Evolutionary conservation across 2,329 filamentous ascomycete species (phyloP), one percentile per base, ranked within the genome.

Genomic region (Pseudodiploospora longispora): DNA sequence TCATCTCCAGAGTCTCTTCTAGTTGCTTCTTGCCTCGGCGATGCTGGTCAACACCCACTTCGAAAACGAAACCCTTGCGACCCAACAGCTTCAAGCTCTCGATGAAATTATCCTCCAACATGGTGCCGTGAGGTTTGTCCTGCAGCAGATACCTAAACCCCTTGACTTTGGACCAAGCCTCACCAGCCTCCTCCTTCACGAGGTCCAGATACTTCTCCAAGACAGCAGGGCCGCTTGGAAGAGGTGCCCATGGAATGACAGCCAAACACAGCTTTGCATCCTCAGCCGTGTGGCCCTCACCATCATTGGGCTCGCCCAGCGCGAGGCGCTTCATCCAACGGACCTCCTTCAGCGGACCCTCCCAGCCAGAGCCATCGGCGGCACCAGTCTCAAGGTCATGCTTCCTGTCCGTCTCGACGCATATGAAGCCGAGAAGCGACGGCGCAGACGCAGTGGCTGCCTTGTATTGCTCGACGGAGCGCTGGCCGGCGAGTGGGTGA

Each of bases 101-200:
- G 46, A 88, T 73, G 58, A 90, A 88, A 6, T 65, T 69, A 8
- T 74, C 66, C 38, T 73, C 63, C 37, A 90, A 55, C 71, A 86
- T 82, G 1, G 76, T 78, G 4, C 83, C 82, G 29, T 67, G 59
- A 6, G 79, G 78, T 64, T 87, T 85, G 61, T 87, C 81, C 67
- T 95, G 89, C 40, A 95, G 65, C 47, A 96, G 67, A 60, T 89
- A 95, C 40, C 91, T 70, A 57, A 94, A 89, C 0, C 90, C 91
- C 47, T 80, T 82, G 29, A 95, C 70, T 61, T 79, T 80, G 37
- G 56, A 55, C 81, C 80, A 93, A 10, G 76, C 73, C 36, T 72
- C 69, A 1, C 83, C 85, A 0, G 83, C 82, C 43, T 68, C 69
- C 49, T 78, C 67, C 59, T 80, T 68, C 3, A 80, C 85, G 10